phyloP scores from a whole-genome alignment of 2,329 filamentous ascomycete species.

The Colletotrichum sojae region DNA sequence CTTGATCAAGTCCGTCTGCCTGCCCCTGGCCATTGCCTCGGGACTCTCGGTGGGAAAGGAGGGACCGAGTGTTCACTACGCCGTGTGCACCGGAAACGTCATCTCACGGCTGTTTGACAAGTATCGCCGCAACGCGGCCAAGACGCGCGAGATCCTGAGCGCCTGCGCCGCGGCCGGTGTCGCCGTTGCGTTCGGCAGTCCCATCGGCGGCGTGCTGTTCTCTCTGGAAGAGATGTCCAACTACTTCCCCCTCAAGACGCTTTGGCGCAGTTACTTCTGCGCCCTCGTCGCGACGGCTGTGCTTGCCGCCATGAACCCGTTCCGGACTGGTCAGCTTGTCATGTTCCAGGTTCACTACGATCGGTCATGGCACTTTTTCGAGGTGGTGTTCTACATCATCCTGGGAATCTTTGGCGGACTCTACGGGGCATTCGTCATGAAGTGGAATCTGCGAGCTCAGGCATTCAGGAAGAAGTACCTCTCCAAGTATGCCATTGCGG shows the following conservation, averaged over 20 bases:
- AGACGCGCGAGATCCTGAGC: conserved; percentile 94
- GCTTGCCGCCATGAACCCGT: conserved; percentile 95
- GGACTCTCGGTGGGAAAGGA: conserved; percentile 97
- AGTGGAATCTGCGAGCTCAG: conserved; percentile 94
- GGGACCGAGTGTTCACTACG: conserved; percentile 98
- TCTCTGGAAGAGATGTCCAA: conserved; percentile 98
- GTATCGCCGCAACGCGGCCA: conserved; percentile 91
- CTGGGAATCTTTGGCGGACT: conserved; percentile 94
- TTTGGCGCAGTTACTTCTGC: conserved; percentile 99
- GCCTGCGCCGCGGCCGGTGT: conserved; percentile 96
- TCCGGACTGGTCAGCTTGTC: conserved; percentile 95
- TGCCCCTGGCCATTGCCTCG: conserved; percentile 93
- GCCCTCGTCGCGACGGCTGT: conserved; percentile 95
- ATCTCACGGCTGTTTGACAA: conserved; percentile 94
- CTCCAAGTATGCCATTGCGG: conserved; percentile 84
- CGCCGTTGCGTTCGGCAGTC: conserved; percentile 96
- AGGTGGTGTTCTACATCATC: conserved; percentile 90
- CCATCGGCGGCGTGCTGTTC: conserved; percentile 96
- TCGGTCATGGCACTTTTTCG: conserved; percentile 97
- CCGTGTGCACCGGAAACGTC: conserved; percentile 96
- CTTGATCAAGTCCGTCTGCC: conserved; percentile 91
- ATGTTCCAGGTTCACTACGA: conserved; percentile 99
- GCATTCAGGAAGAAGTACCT: conserved; percentile 96
- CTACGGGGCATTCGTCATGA: conserved; percentile 97
- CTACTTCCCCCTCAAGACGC: conserved; percentile 95